A percentile compares a stretch with the other conserved stretches of the same genome.
Conservation (phyloP, 2,329 filamentous ascomycete genomes). For the Helotiales sp. region DNA sequence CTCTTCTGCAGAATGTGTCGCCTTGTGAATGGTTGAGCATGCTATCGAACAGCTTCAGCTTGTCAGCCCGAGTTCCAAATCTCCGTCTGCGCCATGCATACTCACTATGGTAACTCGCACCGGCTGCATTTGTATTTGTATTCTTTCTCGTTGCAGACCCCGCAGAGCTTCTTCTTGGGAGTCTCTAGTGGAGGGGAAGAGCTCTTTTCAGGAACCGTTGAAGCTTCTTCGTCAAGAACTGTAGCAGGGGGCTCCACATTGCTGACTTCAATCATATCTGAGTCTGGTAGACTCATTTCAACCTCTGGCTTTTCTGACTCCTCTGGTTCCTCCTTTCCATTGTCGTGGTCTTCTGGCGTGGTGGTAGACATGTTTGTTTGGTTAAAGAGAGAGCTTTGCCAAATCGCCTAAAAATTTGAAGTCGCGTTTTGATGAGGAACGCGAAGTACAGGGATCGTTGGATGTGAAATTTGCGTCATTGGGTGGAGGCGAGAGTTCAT, state of each 20-base stretch:
- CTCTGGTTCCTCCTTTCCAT: conserved; percentile 1
- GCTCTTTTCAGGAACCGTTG: neutral
- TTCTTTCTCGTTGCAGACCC: conserved; percentile 56
- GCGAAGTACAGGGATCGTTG: neutral
- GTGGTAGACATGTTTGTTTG: conserved; percentile 15
- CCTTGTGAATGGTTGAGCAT: conserved; percentile 59
- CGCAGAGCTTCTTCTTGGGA: conserved; percentile 51
- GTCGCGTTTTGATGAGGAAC: conserved; percentile 3
- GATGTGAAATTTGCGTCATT: conserved; percentile 10
- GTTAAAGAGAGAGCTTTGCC: neutral
- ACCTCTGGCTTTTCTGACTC: neutral
- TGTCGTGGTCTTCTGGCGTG: neutral
- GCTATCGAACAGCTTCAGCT: conserved; percentile 59
- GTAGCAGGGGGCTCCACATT: neutral
- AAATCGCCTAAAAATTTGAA: conserved; percentile 1
- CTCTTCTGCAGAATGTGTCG: conserved; percentile 36
- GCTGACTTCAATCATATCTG: neutral
- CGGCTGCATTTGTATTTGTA: conserved; percentile 68
- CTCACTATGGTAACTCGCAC: conserved; percentile 64
- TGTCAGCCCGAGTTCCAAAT: conserved; percentile 15
- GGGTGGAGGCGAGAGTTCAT: conserved; percentile 20
- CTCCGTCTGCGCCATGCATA: conserved; percentile 18
- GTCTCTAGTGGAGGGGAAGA: neutral
- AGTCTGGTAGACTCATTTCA: conserved; percentile 8
- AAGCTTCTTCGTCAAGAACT: neutral